Conservation (phyloP, 495 filamentous ascomycete genomes). For the Podospora pseudoanserina region DNA sequence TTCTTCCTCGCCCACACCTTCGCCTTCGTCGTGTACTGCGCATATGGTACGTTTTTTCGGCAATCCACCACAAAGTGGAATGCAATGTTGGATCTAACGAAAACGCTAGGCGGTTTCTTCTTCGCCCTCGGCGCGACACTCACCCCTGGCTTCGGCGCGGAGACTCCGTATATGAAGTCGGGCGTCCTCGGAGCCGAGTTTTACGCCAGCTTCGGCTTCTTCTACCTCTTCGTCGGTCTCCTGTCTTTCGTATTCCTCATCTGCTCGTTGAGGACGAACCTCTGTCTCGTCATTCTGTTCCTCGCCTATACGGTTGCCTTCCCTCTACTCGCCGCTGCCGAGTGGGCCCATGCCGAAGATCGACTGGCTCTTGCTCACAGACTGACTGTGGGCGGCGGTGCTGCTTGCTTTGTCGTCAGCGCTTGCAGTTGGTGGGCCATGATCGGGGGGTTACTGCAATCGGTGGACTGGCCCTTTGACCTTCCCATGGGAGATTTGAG, state of each 20-base stretch:
- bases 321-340: constrained; percentile 17
- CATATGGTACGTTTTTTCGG: constrained; percentile 13
- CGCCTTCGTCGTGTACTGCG: constrained; percentile 17
- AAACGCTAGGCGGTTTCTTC: constrained; percentile 18
- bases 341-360: constrained; percentile 17
- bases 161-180: constrained; percentile 8
- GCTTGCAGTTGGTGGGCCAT: constrained; percentile 18
- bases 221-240: constrained; percentile 20
- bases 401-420: constrained; percentile 20
- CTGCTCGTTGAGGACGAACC: constrained; percentile 17
- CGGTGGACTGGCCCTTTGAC: constrained; percentile 14
- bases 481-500: constrained; percentile 17
- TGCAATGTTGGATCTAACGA: background rate
- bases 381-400: constrained; percentile 14
- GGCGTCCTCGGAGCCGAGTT: constrained; percentile 13
- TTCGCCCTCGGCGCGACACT: constrained; percentile 20
- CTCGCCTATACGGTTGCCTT: constrained; percentile 19
- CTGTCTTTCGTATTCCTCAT: constrained; percentile 19
- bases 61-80: background rate
- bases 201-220: constrained; percentile 12
- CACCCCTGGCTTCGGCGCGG: constrained; percentile 16
- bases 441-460: constrained; percentile 14
- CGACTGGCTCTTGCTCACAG: constrained; percentile 11
- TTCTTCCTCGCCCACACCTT: constrained; percentile 21
- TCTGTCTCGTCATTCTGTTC: constrained; percentile 18